Conservation (phyloP, 805 yeast species). For the Wickerhamomyces alni region DNA sequence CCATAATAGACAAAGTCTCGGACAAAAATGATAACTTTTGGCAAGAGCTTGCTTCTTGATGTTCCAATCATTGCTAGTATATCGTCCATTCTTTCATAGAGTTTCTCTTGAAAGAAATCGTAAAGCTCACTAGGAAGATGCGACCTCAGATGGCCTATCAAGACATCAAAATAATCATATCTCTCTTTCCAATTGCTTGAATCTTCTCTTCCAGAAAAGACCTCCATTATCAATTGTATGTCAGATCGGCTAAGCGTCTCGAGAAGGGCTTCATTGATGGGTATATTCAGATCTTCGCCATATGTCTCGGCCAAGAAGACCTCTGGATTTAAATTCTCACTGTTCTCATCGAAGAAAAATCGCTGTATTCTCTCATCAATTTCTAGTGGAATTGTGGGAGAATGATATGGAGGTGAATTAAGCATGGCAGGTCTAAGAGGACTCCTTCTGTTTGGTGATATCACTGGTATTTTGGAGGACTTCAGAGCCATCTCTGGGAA, state of each 20-base stretch:
- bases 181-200: slow-evolving; percentile 19
- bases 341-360: background rate
- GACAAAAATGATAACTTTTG: slow-evolving; percentile 15
- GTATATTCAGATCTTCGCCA: slow-evolving; percentile 17
- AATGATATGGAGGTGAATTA: too few relatives aligned
- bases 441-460: background rate
- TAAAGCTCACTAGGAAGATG: slow-evolving; percentile 10
- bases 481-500: background rate
- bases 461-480: background rate
- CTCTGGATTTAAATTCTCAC: slow-evolving; percentile 7
- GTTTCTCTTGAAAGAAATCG: slow-evolving; percentile 8
- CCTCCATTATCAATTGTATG: slow-evolving; percentile 1
- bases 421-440: too few relatives aligned
- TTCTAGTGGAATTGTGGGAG: too few relatives aligned
- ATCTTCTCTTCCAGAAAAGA: slow-evolving; percentile 14
- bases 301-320: slow-evolving; percentile 10
- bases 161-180: slow-evolving; percentile 11
- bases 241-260: too few relatives aligned
- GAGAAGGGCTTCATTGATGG: slow-evolving; percentile 3
- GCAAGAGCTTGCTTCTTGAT: slow-evolving; percentile 12
- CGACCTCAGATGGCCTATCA: slow-evolving; percentile 17
- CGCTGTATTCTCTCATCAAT: background rate
- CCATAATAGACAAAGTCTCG: slow-evolving; percentile 21
- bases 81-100: slow-evolving; percentile 11
- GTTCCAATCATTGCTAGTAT: slow-evolving; percentile 15